Conservation (phyloP, 805 yeast species). For the Candida tallmaniae region DNA sequence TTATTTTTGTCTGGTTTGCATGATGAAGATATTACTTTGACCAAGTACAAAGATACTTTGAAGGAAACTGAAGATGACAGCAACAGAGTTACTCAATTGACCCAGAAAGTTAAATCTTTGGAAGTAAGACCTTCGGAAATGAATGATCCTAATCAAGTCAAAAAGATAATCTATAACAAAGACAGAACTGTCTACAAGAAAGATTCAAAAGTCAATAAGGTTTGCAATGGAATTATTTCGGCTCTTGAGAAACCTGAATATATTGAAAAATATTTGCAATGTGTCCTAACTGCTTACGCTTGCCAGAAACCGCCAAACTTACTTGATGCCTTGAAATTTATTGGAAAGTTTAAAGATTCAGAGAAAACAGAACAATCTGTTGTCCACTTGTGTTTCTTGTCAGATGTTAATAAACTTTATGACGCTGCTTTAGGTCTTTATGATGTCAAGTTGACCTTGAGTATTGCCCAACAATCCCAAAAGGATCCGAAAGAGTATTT, state of each 20-base stretch:
- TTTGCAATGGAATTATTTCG: conserved; percentile 66
- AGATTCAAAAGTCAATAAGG: conserved; percentile 62
- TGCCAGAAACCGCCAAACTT: conserved; percentile 87
- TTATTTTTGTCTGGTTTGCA: conserved; percentile 80
- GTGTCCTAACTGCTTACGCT: conserved; percentile 86
- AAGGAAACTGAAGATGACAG: conserved; percentile 14
- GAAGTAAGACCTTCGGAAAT: conserved; percentile 1
- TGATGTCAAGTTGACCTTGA: conserved; percentile 73
- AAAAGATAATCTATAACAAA: conserved; percentile 37
- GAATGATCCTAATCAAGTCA: conserved; percentile 3
- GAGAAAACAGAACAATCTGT: conserved; percentile 54
- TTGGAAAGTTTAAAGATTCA: conserved; percentile 47
- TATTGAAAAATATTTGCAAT: conserved; percentile 59
- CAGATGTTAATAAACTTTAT: conserved; percentile 82
- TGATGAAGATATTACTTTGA: conserved; percentile 78
- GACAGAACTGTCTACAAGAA: conserved; percentile 32
- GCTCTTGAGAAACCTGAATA: conserved; percentile 51
- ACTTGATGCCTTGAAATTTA: conserved; percentile 63
- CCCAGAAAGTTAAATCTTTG: conserved; percentile 6
- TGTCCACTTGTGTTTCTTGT: conserved; percentile 83
- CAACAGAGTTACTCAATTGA: not conserved
- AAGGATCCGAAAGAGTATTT: conserved; percentile 96
- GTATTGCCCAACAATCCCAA: conserved; percentile 93
- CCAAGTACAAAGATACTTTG: conserved; percentile 77
- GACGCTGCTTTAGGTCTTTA: conserved; percentile 76